A percentile compares a stretch with the other conserved stretches of the same genome.
phyloP scores from a whole-genome alignment of 306 rosid species.

The Rosa rugosa region DNA sequence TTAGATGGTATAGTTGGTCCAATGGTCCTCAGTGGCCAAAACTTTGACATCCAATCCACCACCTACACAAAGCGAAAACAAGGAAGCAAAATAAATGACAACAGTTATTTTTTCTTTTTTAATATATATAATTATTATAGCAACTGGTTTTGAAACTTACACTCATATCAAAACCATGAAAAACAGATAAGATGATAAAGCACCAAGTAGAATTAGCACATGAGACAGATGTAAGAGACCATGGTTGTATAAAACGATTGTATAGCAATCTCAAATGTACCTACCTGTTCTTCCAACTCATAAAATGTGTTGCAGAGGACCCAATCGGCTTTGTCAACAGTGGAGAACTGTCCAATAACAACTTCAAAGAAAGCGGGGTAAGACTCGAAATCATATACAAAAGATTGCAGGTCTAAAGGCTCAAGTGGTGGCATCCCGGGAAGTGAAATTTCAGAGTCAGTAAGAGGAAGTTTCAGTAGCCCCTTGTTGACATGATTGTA shows the following conservation, averaged over 20 bases:
- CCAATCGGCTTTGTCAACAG: slow-evolving; percentile 43
- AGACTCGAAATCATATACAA: slow-evolving; percentile 28
- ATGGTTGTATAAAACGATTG: not conserved
- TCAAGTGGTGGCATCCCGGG: slow-evolving; percentile 51
- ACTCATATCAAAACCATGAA: not conserved
- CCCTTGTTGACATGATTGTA: slow-evolving; percentile 19
- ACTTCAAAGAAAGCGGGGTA: slow-evolving; percentile 47
- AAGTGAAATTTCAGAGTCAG: slow-evolving; percentile 28
- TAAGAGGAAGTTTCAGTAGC: slow-evolving; percentile 9
- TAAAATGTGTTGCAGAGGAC: slow-evolving; percentile 55
- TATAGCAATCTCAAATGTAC: not conserved
- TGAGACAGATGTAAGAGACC: not conserved
- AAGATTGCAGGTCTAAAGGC: slow-evolving; percentile 49
- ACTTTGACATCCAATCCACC: slow-evolving; percentile 20
- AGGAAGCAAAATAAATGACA: not conserved
- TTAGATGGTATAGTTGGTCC: slow-evolving; percentile 37
- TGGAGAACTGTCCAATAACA: slow-evolving; percentile 49
- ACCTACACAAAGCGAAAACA: slow-evolving; percentile 1
- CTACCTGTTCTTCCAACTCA: slow-evolving; percentile 55
- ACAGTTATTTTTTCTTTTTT: not conserved
- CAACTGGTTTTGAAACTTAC: not conserved
- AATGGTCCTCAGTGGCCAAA: slow-evolving; percentile 19
- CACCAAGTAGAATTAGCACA: not conserved
- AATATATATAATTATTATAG: not conserved
- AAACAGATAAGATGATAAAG: not conserved